A percentile compares a stretch with the other conserved stretches of the same genome.
These are phyloP conservation scores for Geotrichum macrosporum DNA, from an alignment of 1,139 yeast genomes.

Conservation along the genomic window DNA sequence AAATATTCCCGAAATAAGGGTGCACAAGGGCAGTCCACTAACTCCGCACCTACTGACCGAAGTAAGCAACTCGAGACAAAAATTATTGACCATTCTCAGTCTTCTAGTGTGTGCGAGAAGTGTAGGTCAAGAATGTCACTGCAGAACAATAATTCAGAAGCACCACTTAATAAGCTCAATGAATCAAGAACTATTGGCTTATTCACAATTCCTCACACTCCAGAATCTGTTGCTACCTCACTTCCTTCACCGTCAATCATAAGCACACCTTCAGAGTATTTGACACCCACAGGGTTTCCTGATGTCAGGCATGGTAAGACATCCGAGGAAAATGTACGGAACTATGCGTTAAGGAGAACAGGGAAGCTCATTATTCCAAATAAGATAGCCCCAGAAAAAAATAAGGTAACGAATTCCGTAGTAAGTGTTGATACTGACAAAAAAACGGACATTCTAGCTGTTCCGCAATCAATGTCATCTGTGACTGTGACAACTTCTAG, in stretches of 20 bases:
- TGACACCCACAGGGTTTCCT: constrained; percentile 1
- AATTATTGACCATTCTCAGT: not conserved
- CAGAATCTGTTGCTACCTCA: constrained; percentile 2
- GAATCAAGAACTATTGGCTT: no score
- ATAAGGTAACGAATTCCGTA: no score
- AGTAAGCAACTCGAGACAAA: not conserved
- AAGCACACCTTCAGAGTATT: constrained; percentile 17
- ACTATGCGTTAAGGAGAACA: not conserved
- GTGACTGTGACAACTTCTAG: no score
- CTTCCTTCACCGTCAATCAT: constrained; percentile 17
- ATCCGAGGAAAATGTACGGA: constrained; percentile 1
- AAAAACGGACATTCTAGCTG: not conserved
- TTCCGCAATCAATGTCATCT: no score
- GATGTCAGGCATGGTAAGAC: constrained; percentile 1
- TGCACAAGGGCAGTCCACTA: not conserved
- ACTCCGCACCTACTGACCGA: not conserved
- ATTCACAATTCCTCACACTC: not conserved
- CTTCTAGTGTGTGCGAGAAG: not conserved
- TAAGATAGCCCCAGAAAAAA: no score
- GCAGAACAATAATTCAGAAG: not conserved
- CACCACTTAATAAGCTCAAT: not conserved
- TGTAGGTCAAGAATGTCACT: constrained; percentile 2
- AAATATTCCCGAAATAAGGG: not conserved
- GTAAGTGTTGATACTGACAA: not conserved
- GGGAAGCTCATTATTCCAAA: not conserved